These are phyloP conservation scores for Auricularia heimuer DNA, from an alignment of 768 basidiomycete species.

Conservation along the genomic window DNA sequence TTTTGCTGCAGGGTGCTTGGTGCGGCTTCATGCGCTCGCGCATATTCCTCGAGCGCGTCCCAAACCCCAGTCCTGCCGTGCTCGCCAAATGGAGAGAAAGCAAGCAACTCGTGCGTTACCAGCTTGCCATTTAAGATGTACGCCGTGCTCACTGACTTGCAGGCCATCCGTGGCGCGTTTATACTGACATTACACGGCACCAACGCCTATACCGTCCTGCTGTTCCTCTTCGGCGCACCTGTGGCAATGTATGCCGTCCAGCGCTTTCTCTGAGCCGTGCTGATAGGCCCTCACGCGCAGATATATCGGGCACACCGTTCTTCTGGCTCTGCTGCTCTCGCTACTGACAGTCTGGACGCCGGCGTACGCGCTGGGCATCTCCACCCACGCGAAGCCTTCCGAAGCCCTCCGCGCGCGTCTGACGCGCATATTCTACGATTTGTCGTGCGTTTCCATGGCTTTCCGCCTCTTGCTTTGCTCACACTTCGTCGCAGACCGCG, in stretches of 20 bases:
- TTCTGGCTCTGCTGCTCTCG: conserved; percentile 60
- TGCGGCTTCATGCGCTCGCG: neutral
- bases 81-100: conserved; percentile 32
- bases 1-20: conserved; percentile 61
- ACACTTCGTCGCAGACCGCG: conserved; percentile 29
- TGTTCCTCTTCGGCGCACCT: conserved; percentile 72
- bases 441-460: neutral
- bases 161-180: conserved; percentile 47
- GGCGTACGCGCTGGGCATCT: conserved; percentile 57
- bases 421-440: conserved; percentile 74
- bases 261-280: neutral
- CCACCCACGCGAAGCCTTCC: conserved; percentile 35
- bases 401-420: conserved; percentile 44
- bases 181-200: conserved; percentile 43
- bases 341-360: conserved; percentile 57
- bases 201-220: conserved; percentile 34
- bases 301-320: conserved; percentile 47
- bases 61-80: conserved; percentile 37
- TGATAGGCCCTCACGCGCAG: conserved; percentile 23
- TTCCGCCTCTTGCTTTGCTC: conserved; percentile 1
- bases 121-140: neutral
- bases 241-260: conserved; percentile 37
- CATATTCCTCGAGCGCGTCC: neutral
- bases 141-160: conserved; percentile 2
- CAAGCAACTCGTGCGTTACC: neutral